Conservation (phyloP, 2,329 filamentous ascomycete genomes). For the Stachybotrys chartarum region DNA sequence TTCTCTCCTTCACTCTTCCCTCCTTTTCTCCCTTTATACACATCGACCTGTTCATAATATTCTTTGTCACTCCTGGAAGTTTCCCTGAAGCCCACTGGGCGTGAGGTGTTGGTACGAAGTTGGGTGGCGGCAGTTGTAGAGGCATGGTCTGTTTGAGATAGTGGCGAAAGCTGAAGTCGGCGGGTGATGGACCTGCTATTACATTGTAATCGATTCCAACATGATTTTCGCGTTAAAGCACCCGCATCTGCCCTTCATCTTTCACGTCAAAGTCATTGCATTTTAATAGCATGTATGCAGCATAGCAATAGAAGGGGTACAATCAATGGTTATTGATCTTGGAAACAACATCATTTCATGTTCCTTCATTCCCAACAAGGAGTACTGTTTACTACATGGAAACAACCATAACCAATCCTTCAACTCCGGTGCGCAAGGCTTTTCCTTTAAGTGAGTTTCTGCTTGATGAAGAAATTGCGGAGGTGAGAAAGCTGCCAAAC, state of each 20-base stretch:
- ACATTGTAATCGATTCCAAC: background rate
- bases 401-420: background rate
- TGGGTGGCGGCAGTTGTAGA: conserved; percentile 13
- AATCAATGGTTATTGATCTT: background rate
- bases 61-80: conserved; percentile 2
- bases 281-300: background rate
- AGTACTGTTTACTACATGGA: conserved; percentile 5
- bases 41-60: conserved; percentile 14
- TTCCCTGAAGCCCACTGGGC: background rate
- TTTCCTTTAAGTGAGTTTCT: conserved; percentile 75
- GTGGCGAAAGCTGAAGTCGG: background rate
- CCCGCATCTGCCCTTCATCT: background rate
- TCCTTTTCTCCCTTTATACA: conserved; percentile 8
- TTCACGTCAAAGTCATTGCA: background rate
- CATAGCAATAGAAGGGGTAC: background rate
- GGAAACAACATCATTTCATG: background rate
- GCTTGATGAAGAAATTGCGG: conserved; percentile 98
- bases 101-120: conserved; percentile 8
- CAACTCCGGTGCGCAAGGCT: conserved; percentile 8
- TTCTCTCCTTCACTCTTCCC: conserved; percentile 13
- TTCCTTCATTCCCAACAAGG: background rate
- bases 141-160: conserved; percentile 18
- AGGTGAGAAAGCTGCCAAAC: conserved; percentile 96
- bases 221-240: background rate
- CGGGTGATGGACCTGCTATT: background rate